Conservation (phyloP, 2,329 filamentous ascomycete genomes). For the Pseudocercospora macadamiae region DNA sequence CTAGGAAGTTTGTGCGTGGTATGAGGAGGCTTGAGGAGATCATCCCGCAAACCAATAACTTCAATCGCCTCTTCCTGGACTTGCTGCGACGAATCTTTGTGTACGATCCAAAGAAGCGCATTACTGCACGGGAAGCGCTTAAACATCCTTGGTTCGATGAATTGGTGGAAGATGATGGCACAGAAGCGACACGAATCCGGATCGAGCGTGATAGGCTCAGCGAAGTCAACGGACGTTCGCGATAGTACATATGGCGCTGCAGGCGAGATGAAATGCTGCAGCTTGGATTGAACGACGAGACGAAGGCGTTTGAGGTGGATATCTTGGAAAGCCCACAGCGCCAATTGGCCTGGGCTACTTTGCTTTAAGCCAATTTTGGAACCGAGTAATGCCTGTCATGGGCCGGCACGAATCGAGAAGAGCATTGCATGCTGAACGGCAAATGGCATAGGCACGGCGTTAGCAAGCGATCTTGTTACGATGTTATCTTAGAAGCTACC, state of each 20-base stretch:
- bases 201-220: slow-evolving; percentile 34
- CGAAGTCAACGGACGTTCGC: slow-evolving; percentile 20
- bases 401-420: slow-evolving; percentile 8
- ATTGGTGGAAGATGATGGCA: slow-evolving; percentile 66
- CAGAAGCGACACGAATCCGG: slow-evolving; percentile 62
- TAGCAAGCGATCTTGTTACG: slow-evolving; percentile 5
- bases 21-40: slow-evolving; percentile 67
- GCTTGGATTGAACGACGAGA: slow-evolving; percentile 4
- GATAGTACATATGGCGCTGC: slow-evolving; percentile 13
- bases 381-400: not conserved
- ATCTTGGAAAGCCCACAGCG: slow-evolving; percentile 4
- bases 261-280: not conserved
- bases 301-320: slow-evolving; percentile 3
- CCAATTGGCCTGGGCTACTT: not conserved
- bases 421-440: slow-evolving; percentile 12
- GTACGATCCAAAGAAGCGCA: slow-evolving; percentile 67
- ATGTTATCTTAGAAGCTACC: slow-evolving; percentile 1
- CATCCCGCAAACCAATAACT: slow-evolving; percentile 59
- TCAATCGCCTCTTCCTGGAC: slow-evolving; percentile 67
- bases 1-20: slow-evolving; percentile 68
- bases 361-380: not conserved
- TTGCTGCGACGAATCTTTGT: slow-evolving; percentile 66
- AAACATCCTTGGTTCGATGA: slow-evolving; percentile 70
- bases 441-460: slow-evolving; percentile 20
- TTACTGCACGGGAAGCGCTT: slow-evolving; percentile 66